Percentiles rank a stretch among this genome's conserved stretches.
Conservation (phyloP, 176 grass and related monocot genomes). For the Sorghum bicolor region DNA sequence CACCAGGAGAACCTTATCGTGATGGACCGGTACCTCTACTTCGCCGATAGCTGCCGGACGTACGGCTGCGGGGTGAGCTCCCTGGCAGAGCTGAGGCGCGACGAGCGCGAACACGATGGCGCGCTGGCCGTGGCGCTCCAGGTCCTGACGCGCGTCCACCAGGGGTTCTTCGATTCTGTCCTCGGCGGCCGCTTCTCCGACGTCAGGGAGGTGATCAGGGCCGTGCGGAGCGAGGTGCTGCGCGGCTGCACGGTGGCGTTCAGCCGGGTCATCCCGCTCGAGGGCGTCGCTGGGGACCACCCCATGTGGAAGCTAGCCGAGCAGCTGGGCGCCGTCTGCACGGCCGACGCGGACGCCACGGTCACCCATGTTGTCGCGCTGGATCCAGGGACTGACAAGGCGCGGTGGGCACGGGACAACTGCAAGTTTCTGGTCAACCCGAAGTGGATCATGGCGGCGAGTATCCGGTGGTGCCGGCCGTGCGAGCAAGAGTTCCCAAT, state of each 20-base stretch:
- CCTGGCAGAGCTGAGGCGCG: constrained; percentile 43
- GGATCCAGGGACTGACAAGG: constrained; percentile 28
- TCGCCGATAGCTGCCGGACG: constrained; percentile 39
- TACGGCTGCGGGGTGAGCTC: constrained; percentile 9
- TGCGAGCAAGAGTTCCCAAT: constrained; percentile 40
- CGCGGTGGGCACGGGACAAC: constrained; percentile 42
- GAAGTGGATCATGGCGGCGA: constrained; percentile 44
- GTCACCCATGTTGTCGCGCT: constrained; percentile 59
- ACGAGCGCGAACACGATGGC: constrained; percentile 58
- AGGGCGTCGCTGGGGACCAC: not conserved
- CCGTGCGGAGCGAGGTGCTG: not conserved
- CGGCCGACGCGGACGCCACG: constrained; percentile 22
- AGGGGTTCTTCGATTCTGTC: constrained; percentile 54
- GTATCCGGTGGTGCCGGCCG: constrained; percentile 47
- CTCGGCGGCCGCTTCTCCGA: not conserved
- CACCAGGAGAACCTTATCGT: constrained; percentile 59
- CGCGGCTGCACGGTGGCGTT: not conserved
- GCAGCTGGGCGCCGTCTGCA: constrained; percentile 48
- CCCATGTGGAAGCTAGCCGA: not conserved
- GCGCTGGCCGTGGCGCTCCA: constrained; percentile 44
- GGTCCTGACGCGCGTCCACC: constrained; percentile 46
- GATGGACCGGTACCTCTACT: constrained; percentile 62
- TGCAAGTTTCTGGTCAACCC: constrained; percentile 47
- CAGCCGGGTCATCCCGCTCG: not conserved
- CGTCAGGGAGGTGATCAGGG: constrained; percentile 17